A percentile compares a stretch with the other conserved stretches of the same genome.
phyloP scores from a whole-genome alignment of 345 rosid genomes.

The Litchi chinensis region DNA sequence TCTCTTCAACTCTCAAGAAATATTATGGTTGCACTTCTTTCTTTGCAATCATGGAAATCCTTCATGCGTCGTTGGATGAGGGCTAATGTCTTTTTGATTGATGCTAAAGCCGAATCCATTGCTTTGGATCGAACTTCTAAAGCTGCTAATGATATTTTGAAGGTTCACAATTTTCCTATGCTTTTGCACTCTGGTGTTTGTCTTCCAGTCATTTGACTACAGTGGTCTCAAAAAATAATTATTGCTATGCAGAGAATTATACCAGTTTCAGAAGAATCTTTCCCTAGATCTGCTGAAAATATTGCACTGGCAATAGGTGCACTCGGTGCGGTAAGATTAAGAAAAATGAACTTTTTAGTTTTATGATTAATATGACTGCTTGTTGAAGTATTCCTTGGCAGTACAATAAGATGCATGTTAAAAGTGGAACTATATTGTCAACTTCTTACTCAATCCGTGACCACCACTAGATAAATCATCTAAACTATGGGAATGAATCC shows the following conservation, averaged over 20 bases:
- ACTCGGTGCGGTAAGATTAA: conserved; percentile 61
- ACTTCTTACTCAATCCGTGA: background rate
- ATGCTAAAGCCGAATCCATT: conserved; percentile 42
- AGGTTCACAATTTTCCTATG: conserved; percentile 47
- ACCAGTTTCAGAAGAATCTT: conserved; percentile 65
- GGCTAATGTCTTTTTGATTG: conserved; percentile 50
- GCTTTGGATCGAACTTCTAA: conserved; percentile 61
- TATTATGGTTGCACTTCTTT: conserved; percentile 70
- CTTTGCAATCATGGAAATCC: conserved; percentile 88
- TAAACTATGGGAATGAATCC: conserved; percentile 1
- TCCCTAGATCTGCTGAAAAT: conserved; percentile 90
- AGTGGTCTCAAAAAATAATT: conserved; percentile 2
- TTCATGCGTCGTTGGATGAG: conserved; percentile 86
- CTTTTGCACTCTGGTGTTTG: conserved; percentile 13
- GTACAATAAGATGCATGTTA: background rate
- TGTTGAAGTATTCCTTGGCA: background rate
- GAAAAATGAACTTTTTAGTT: conserved; percentile 5
- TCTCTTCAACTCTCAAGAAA: conserved; percentile 88
- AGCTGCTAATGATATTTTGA: conserved; percentile 81
- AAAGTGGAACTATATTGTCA: background rate
- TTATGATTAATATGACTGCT: conserved; percentile 1
- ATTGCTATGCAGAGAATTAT: conserved; percentile 55
- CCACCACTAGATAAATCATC: background rate
- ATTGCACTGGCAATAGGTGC: conserved; percentile 87
- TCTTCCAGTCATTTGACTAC: background rate